Base-by-base conservation (phyloP, 495 filamentous ascomycete genomes). In the Hyaloscypha bicolor region DNA sequence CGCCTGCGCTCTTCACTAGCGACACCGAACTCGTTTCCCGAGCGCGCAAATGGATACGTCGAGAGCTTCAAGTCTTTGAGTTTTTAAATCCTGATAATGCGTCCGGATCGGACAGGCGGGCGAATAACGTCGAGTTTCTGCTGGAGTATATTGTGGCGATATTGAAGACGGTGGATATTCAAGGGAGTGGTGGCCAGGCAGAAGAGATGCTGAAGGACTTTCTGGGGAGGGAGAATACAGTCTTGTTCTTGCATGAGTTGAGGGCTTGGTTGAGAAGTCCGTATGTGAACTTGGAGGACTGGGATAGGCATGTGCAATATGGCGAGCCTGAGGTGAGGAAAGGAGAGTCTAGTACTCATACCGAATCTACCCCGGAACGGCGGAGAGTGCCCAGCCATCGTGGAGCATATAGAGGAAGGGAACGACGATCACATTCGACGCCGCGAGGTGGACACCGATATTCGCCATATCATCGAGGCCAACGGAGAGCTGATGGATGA, bases 191-290 rank as follows among this genome's bases (percentile, higher is more conserved):
- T 14, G 93, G 94, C 5, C 90, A 94, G 66, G 93, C 95, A 0
- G 93, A 97, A 75, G 90, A 93, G 39, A 88, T 97, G 80, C 76
- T 97, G n/a, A 79, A 87, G 19, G 94, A 97, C 45, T 97, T 94
- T 68, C 73, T 99, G 0, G 94, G 93, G 3, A 81, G 90, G 39
- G 87, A 89, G 30, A 87, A 97, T 77, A 86, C 93, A 9, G 79
- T 85, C 9, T 75, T 97, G 60, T 95, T 99, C 68, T 77, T 96
- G 57, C 93, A 97, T 77, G 93, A 97, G 75, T 76, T 97, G 48
- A 82, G 86, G 63, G 86, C 86, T 14, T 97, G 91, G 89, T 75
- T 97, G 63, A 81, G 93, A 64, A 96, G 93, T 74, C 92, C 93
- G 1, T 93, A 87, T 72, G 82, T 72, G 0, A 81, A 81, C 6